Evolutionary conservation across 2,329 filamentous ascomycete genomes (phyloP), one percentile per base, ranked within the genome.

Genomic region (Zelopaecilomyces penicillatus): DNA sequence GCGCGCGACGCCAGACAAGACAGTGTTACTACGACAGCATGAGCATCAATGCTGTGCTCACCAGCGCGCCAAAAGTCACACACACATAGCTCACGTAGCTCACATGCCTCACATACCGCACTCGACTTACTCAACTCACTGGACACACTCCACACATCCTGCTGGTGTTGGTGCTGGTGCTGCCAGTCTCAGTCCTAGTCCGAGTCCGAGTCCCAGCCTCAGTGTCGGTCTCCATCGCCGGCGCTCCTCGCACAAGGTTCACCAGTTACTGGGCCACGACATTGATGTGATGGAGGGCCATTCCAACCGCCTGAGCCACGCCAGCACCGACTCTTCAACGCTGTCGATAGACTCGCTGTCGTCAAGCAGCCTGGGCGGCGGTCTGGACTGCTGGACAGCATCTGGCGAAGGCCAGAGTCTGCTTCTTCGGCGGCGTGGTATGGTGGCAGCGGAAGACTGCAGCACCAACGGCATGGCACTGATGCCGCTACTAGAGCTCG

Each of bases 211-310:
- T 29, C 41, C 19, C 7, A 29, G 39, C 27, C 42, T 43, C 11
- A 28, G 10, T 19, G 35, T 36, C 42, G 29, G 30, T 30, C 10
- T 19, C 35, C 30, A 28, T 28, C 9, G 54, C 19, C 53, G 50
- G 7, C 55, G 58, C 1, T 64, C 67, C 0, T 60, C 61, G 0
- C 56, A 57, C 37, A 73, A 72, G 55, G 57, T 70, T 36, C 59
- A 62, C 31, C 65, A 69, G 50, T 58, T 73, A 10, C 71, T 59
- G 5, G 69, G 68, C 1, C 56, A 65, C 29, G 64, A 67, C 35
- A 37, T 70, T n/a, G 57, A 59, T 39, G 48, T 60, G 12, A 48
- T 47, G 50, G 46, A 54, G 19, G 46, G 37, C 19, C 8, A 11
- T 19, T 12, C 19, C 31, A 19, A 19, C 10, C 39, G 27, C 29